Conservation (phyloP, 225 moss, liverwort and hornwort genomes). For the Takakia lepidozioides region DNA sequence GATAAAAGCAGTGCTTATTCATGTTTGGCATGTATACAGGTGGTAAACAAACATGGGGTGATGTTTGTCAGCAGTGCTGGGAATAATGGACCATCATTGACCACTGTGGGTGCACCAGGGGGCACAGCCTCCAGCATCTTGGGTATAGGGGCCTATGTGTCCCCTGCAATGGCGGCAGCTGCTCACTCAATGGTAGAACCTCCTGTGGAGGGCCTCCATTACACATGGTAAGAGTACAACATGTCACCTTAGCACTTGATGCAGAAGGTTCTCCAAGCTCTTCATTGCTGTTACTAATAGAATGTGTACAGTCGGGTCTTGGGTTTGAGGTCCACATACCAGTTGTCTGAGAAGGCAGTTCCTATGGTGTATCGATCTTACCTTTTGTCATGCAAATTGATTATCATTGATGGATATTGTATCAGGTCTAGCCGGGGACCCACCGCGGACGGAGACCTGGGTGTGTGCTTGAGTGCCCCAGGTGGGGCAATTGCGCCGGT, state of each 20-base stretch:
- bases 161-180: constrained; percentile 88
- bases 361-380: too few species aligned
- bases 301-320: too few species aligned
- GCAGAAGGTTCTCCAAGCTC: background rate
- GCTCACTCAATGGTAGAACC: constrained; percentile 91
- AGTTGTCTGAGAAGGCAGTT: too few species aligned
- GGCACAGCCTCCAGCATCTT: constrained; percentile 90
- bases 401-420: too few species aligned
- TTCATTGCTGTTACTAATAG: too few species aligned
- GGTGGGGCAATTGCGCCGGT: constrained; percentile 96
- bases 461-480: constrained; percentile 86
- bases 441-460: constrained; percentile 90
- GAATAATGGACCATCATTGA: constrained; percentile 93
- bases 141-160: constrained; percentile 89
- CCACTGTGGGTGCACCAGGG: constrained; percentile 87
- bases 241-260: background rate
- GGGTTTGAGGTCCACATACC: too few species aligned
- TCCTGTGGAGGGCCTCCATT: constrained; percentile 70
- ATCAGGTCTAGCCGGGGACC: constrained; percentile 97
- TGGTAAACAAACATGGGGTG: constrained; percentile 86
- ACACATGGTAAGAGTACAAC: constrained; percentile 62
- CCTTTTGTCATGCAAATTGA: too few species aligned
- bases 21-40: too few species aligned
- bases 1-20: too few species aligned
- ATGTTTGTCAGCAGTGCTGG: constrained; percentile 96